Conservation (phyloP, 345 rosid species). For the Heritiera fomes region DNA sequence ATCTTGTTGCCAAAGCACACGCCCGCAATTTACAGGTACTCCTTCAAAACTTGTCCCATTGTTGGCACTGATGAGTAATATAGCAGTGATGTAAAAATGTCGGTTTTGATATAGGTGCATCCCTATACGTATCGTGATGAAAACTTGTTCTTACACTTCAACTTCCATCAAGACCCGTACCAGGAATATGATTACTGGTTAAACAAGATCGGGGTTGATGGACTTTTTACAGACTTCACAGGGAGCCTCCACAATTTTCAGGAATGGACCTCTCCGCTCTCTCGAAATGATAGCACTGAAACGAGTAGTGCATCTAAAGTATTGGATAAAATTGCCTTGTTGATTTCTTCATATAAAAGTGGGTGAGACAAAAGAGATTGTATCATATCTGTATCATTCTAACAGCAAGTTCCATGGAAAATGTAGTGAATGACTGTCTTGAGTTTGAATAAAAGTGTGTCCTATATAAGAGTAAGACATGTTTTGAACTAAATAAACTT, state of each 20-base stretch:
- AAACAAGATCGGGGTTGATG: conserved; percentile 73
- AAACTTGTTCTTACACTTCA: conserved; percentile 53
- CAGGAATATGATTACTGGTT: conserved; percentile 81
- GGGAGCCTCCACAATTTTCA: conserved; percentile 75
- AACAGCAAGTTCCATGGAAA: neutral
- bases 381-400: neutral
- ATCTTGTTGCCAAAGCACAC: conserved; percentile 88
- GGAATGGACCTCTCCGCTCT: conserved; percentile 54
- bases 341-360: conserved; percentile 42
- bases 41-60: neutral
- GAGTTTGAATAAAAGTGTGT: too few species aligned
- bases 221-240: conserved; percentile 91
- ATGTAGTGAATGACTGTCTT: neutral
- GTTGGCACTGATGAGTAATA: neutral
- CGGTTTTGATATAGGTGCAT: conserved; percentile 59
- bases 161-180: conserved; percentile 75
- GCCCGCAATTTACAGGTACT: conserved; percentile 72
- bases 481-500: too few species aligned
- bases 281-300: conserved; percentile 21
- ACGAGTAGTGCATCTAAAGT: conserved; percentile 32
- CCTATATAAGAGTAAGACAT: too few species aligned
- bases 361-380: conserved; percentile 1
- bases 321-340: conserved; percentile 43
- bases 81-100: neutral
- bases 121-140: conserved; percentile 88